Conservation (phyloP, 192 early-diverging fungal genomes). For the Coemansia sp. region DNA sequence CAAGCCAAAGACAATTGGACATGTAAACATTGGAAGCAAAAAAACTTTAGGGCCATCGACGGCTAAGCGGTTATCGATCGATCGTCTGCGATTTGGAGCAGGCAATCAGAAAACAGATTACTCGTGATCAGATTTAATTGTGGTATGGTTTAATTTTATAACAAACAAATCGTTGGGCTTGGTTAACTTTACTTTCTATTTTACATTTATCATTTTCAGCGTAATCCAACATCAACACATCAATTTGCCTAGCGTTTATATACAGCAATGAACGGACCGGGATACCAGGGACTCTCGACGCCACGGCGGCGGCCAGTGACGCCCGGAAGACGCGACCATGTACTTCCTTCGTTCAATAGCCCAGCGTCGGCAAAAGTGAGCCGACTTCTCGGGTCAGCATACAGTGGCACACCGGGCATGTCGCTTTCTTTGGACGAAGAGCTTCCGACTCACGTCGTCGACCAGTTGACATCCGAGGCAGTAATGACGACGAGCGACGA, state of each 20-base stretch:
- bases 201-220: no score
- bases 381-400: constrained; percentile 36
- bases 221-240: neutral
- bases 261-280: constrained; percentile 30
- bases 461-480: constrained; percentile 21
- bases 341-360: constrained; percentile 44
- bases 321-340: constrained; percentile 45
- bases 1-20: no score
- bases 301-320: constrained; percentile 46
- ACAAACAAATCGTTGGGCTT: neutral
- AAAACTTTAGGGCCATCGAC: no score
- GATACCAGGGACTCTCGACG: constrained; percentile 32
- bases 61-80: no score
- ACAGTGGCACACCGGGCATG: constrained; percentile 8
- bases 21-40: no score
- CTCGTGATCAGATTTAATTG: no score
- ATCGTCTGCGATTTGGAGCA: no score
- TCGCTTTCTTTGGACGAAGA: constrained; percentile 17
- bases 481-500: constrained; percentile 29
- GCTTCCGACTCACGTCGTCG: constrained; percentile 25
- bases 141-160: no score
- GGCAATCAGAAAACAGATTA: no score
- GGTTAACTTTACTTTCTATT: neutral
- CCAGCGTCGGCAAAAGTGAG: constrained; percentile 35
- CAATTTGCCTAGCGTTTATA: neutral